Percentiles rank a stretch among this genome's conserved stretches.
phyloP scores from a whole-genome alignment of 345 rosid genomes.

The Camelina laxa region DNA sequence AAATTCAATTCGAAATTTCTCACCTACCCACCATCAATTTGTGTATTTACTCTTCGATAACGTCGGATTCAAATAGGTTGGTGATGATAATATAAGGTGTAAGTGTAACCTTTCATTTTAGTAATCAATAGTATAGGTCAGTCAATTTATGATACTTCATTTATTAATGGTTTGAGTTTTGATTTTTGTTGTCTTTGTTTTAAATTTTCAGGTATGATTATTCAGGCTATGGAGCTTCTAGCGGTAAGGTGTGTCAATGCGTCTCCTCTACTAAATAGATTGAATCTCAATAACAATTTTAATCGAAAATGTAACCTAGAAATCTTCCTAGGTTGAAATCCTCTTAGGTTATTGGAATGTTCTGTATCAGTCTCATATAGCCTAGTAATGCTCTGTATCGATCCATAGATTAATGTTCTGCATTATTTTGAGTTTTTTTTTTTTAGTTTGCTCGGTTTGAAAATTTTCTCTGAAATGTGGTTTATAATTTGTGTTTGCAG shows the following conservation, averaged over 20 bases:
- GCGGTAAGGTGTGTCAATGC: conserved; percentile 79
- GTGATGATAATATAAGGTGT: conserved; percentile 14
- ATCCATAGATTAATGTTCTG: background rate
- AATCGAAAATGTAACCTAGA: background rate
- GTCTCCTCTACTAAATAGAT: conserved; percentile 8
- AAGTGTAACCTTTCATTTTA: background rate
- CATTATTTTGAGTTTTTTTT: background rate
- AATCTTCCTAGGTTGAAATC: background rate
- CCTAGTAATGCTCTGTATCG: background rate
- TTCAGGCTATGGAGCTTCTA: conserved; percentile 97
- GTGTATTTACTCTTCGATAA: conserved; percentile 30
- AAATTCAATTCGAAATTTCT: conserved; percentile 7
- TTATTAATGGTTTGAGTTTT: conserved; percentile 10
- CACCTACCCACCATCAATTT: conserved; percentile 40
- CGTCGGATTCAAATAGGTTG: conserved; percentile 32
- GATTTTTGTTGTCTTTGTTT: background rate
- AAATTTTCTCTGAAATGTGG: background rate
- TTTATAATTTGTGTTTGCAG: conserved; percentile 48
- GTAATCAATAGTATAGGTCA: conserved; percentile 8
- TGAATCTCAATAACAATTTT: conserved; percentile 1
- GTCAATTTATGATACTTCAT: conserved; percentile 23
- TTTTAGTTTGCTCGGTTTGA: background rate
- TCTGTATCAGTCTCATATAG: conserved; percentile 12
- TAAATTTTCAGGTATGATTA: conserved; percentile 80
- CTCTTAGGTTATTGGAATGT: conserved; percentile 11